phyloP scores from a whole-genome alignment of 805 yeast species.

The Candida sanyiensis region DNA sequence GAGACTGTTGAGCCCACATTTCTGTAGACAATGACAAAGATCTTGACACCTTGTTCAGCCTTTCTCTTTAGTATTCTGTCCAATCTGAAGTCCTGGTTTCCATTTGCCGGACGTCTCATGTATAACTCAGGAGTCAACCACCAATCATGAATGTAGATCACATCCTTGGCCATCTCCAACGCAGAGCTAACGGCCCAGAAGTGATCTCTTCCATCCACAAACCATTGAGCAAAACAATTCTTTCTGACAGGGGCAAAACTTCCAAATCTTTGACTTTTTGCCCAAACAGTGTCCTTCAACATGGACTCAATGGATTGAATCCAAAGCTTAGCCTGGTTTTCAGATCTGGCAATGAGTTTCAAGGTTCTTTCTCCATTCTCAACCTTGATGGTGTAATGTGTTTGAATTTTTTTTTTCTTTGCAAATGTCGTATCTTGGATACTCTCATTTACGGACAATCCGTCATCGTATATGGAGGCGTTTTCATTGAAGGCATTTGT shows the following conservation, averaged over 20 bases:
- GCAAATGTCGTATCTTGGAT: constrained; percentile 7
- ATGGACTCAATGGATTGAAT: constrained; percentile 63
- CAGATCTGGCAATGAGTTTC: constrained; percentile 63
- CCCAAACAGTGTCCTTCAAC: constrained; percentile 67
- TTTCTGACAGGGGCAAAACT: constrained; percentile 91
- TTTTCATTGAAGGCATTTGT: constrained; percentile 34
- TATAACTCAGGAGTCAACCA: constrained; percentile 96
- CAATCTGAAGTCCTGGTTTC: constrained; percentile 89
- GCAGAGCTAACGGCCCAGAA: constrained; percentile 96
- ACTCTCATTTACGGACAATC: constrained; percentile 23
- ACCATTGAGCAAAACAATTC: constrained; percentile 89
- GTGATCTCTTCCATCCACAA: constrained; percentile 94
- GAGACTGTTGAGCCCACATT: constrained; percentile 92
- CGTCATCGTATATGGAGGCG: constrained; percentile 29
- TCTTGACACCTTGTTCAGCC: constrained; percentile 93
- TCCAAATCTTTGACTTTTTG: constrained; percentile 65
- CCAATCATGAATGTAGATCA: constrained; percentile 95
- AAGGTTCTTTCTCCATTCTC: constrained; percentile 77
- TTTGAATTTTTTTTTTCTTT: constrained; percentile 38
- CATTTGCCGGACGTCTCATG: constrained; percentile 88
- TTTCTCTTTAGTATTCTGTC: constrained; percentile 83
- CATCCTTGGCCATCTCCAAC: constrained; percentile 87
- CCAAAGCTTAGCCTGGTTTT: constrained; percentile 66
- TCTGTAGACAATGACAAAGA: constrained; percentile 85
- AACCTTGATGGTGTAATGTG: constrained; percentile 50